Conservation (phyloP, 192 early-diverging fungal genomes). For the Mortierella hygrophila region DNA sequence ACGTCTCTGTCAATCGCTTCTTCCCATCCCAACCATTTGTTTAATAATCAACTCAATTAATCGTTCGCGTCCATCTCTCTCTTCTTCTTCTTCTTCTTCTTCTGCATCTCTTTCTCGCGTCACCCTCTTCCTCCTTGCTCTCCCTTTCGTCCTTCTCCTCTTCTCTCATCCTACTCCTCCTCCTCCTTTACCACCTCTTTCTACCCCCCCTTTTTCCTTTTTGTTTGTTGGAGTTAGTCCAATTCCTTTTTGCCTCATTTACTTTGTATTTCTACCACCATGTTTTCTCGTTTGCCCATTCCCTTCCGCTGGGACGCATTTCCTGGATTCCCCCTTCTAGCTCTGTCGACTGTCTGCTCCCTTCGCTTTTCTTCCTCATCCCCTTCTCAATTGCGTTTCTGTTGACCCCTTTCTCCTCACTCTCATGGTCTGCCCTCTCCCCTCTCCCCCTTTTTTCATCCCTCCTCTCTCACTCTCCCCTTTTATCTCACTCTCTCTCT, state of each 20-base stretch:
- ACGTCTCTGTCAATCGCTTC: too few relatives aligned
- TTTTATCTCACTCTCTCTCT: neutral
- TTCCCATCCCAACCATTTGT: too few relatives aligned
- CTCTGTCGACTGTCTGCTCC: neutral
- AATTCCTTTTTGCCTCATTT: neutral
- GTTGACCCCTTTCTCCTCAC: neutral
- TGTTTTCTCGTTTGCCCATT: neutral
- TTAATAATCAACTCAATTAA: too few relatives aligned
- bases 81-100: neutral
- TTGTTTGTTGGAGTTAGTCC: neutral
- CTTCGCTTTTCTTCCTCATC: too few relatives aligned
- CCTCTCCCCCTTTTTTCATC: neutral
- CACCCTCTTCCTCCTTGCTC: neutral
- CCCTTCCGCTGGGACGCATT: conserved; percentile 1
- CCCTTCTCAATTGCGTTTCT: neutral
- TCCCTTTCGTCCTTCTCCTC: neutral
- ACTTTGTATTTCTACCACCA: neutral
- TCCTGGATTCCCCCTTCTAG: neutral
- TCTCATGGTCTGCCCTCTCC: neutral
- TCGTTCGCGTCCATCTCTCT: too few relatives aligned
- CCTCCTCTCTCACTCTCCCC: neutral
- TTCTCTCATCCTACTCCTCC: neutral
- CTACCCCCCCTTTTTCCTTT: neutral
- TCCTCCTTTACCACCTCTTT: neutral
- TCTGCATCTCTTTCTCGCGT: neutral